phyloP scores from a whole-genome alignment of 192 early-diverging fungal genomes.

The Phycomyces blakesleeanus region DNA sequence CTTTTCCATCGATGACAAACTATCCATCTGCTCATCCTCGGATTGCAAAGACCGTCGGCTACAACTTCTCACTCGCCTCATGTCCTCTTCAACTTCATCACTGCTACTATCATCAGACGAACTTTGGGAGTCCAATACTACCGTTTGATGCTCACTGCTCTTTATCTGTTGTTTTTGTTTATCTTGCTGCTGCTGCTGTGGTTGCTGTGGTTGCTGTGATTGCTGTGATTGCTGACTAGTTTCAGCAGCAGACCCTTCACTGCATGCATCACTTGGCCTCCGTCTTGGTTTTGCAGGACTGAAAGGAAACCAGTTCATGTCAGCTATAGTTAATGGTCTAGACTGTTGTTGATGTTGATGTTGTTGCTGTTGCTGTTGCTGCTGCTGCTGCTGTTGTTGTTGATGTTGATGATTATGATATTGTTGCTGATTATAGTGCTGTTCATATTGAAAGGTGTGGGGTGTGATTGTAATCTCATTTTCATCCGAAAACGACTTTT shows the following conservation, averaged over 20 bases:
- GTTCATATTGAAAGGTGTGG: conserved; percentile 10
- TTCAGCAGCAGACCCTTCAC: background rate
- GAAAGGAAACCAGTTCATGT: conserved; percentile 9
- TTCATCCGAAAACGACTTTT: conserved; percentile 7
- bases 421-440: too few species aligned
- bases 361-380: too few species aligned
- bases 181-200: too few species aligned
- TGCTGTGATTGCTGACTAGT: background rate
- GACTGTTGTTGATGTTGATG: background rate
- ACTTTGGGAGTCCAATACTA: background rate
- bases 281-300: background rate
- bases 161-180: too few species aligned
- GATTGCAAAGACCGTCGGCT: background rate
- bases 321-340: conserved; percentile 4
- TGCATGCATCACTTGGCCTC: conserved; percentile 3
- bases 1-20: conserved; percentile 8
- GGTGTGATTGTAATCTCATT: conserved; percentile 20
- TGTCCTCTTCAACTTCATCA: background rate
- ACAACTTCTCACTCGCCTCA: background rate
- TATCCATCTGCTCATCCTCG: background rate
- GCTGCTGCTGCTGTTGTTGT: background rate
- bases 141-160: background rate
- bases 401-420: too few species aligned
- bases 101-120: background rate
- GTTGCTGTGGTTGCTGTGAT: too few species aligned